These are phyloP conservation scores for Telfairia occidentalis DNA, from an alignment of 331 rosid genomes.

Conservation along the genomic window DNA sequence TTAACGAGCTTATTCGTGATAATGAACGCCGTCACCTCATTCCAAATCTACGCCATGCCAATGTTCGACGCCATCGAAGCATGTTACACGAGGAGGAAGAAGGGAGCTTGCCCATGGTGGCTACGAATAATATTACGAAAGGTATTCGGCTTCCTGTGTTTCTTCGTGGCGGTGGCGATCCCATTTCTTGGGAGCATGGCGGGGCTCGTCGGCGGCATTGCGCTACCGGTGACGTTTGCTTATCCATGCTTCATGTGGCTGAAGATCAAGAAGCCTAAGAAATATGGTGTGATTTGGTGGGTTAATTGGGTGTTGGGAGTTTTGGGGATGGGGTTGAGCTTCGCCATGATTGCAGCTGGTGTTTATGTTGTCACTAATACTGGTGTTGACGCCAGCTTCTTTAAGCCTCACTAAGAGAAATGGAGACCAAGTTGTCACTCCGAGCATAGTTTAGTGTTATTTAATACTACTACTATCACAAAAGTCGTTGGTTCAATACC, in stretches of 20 bases:
- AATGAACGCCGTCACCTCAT: conserved; percentile 59
- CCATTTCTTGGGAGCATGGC: conserved; percentile 71
- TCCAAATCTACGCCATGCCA: conserved; percentile 92
- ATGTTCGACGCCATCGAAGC: conserved; percentile 76
- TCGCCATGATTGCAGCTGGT: conserved; percentile 14
- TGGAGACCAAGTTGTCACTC: too few species aligned
- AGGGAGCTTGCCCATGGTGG: conserved; percentile 88
- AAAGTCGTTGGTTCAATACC: too few species aligned
- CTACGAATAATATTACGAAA: conserved; percentile 36
- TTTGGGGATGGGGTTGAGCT: conserved; percentile 14
- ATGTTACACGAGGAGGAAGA: conserved; percentile 48
- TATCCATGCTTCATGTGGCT: conserved; percentile 96
- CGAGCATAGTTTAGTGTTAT: too few species aligned
- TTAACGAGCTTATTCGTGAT: conserved; percentile 51
- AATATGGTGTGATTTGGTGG: conserved; percentile 12
- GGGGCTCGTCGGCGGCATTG: conserved; percentile 70
- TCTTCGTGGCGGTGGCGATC: conserved; percentile 59
- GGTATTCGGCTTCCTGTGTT: conserved; percentile 35
- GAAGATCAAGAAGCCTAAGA: conserved; percentile 44
- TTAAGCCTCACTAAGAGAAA: conserved; percentile 14
- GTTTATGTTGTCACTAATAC: conserved; percentile 3
- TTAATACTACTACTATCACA: too few species aligned
- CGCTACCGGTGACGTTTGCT: conserved; percentile 74
- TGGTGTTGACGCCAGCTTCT: conserved; percentile 9
- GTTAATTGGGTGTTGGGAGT: conserved; percentile 22